Base-by-base conservation (phyloP, 2,329 filamentous ascomycete genomes). In the Aphanocladium album region DNA sequence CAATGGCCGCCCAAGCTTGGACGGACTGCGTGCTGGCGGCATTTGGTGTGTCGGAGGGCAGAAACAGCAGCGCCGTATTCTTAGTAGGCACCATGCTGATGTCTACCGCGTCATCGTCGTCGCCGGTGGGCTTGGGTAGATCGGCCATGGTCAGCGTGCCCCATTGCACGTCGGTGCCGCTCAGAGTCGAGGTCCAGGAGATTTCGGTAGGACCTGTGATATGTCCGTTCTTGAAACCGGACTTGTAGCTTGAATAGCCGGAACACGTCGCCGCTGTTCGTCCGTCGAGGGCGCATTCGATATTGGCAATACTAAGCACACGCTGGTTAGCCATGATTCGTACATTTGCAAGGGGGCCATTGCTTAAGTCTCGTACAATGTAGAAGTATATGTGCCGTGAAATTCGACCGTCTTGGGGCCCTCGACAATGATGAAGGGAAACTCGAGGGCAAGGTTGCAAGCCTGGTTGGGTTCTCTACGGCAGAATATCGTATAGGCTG, bases 401-500 rank as follows among this genome's bases (percentile, higher is more conserved):
- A 79, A 81, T 52, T 72, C 67, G 37, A 81, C 71, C 5, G 77
- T 80, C 41, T 70, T 68, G 14, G 78, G 74, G 0, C 79, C 79
- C 63, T 80, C 77, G 14, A 78, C 73, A 60, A 81, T 72, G 52
- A 78, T 64, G 63, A 81, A 81, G 5, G 79, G 79, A 39, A 80
- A 73, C 49, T 79, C 77, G 16, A 77, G 74, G 7, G 75, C 75
- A 8, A 81, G 69, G 59, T 76, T 74, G 67, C 79, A 81, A 7
- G 70, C 71, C 6, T 70, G 70, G 3, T 74, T 72, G n/a, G 73
- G 72, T 59, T 75, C 68, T 33, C 76, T 72, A 11, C 74, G 74
- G 62, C 79, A 81, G 66, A 81, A 81, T 45, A 81, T 76, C 60
- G 79, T 80, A 63, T 79, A 81, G 25, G 77, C 76, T 17, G 79